Base-by-base conservation (phyloP, 108 stramenopile genomes). In the Skeletonema menzelii region DNA sequence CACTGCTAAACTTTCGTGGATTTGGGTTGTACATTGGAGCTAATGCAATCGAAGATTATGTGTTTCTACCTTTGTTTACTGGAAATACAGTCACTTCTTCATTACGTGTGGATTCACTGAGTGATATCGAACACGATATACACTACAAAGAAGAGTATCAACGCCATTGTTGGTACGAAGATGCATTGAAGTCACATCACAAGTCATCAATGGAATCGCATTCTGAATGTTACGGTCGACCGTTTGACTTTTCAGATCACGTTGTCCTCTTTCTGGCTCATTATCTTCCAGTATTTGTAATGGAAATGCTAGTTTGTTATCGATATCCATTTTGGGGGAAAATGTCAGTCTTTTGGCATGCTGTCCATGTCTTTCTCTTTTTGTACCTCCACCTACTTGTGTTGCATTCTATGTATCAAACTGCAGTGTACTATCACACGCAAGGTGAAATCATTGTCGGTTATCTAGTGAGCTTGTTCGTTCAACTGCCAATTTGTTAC, bases 241-340 rank as follows among this genome's bases (percentile, higher is more conserved):
- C 56, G 42, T 88, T 86, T 60, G 94, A 95, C 72, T 95, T 90
- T 72, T 95, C 94, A 6, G 94, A 95, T 92, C 94, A 95, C 56
- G 79, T 91, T 11, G 94, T 95, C 0, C 65, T 95, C 53, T 91
- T 88, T 64, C 87, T 89, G 77, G 89, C 88, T 10, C 91, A 95
- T 68, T 83, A 91, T 30, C 67, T 92, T 8, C 84, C 88, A 22
- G 77, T 91, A 59, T 71, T 89, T 11, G 56, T 91, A 63, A 63
- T 82, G 56, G 94, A 95, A 77, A 59, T 81, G 11, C 12, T 90
- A 15, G 46, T 88, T 71, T 83, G 76, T 27, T 78, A 81, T 49
- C 10, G 80, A 37, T 65, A 70, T 38, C 93, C 91, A 3, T 84
- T 82, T 66, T 84, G 85, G 84, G 56, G 42, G 56, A 37, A 26